Percentiles rank a stretch among this genome's conserved stretches.
These are phyloP conservation scores for Papiliotrema flavescens DNA, from an alignment of 1,284 basidiomycete genomes.

Conservation along the genomic window DNA sequence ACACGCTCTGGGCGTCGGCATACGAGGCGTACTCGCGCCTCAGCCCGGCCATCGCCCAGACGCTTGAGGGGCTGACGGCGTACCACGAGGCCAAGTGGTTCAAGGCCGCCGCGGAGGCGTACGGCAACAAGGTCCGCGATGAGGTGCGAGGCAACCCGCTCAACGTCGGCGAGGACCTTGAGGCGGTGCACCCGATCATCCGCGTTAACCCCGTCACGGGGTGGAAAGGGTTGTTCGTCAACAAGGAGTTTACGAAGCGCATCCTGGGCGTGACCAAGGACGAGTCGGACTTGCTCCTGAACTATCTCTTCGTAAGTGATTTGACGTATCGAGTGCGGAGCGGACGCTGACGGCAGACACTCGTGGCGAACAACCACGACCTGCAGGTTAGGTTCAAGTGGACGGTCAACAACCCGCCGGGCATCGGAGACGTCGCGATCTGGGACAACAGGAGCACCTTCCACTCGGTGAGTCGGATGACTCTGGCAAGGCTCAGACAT, in stretches of 20 bases:
- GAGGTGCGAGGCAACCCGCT: constrained; percentile 54
- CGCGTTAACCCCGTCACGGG: constrained; percentile 55
- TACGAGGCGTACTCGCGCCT: constrained; percentile 65
- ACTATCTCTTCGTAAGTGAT: constrained; percentile 28
- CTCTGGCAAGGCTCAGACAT: background rate
- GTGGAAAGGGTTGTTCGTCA: constrained; percentile 63
- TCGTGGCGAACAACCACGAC: constrained; percentile 54
- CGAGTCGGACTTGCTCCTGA: constrained; percentile 54
- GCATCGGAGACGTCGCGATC: constrained; percentile 43
- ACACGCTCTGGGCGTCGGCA: constrained; percentile 53
- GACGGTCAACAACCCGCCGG: constrained; percentile 38
- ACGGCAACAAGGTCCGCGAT: constrained; percentile 4
- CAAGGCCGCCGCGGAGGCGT: constrained; percentile 41
- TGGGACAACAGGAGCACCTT: constrained; percentile 45
- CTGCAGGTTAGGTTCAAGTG: constrained; percentile 56
- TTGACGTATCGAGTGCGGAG: too few relatives aligned
- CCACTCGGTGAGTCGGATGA: background rate
- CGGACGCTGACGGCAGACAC: constrained; percentile 44
- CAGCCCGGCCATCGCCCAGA: constrained; percentile 55
- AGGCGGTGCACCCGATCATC: constrained; percentile 54
- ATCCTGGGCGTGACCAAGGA: constrained; percentile 60
- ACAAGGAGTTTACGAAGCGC: constrained; percentile 59
- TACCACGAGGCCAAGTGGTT: constrained; percentile 58
- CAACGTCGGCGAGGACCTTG: constrained; percentile 57
- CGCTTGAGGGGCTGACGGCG: constrained; percentile 60